Conservation (phyloP, 2,329 filamentous ascomycete genomes). For the Calycina herbarum region DNA sequence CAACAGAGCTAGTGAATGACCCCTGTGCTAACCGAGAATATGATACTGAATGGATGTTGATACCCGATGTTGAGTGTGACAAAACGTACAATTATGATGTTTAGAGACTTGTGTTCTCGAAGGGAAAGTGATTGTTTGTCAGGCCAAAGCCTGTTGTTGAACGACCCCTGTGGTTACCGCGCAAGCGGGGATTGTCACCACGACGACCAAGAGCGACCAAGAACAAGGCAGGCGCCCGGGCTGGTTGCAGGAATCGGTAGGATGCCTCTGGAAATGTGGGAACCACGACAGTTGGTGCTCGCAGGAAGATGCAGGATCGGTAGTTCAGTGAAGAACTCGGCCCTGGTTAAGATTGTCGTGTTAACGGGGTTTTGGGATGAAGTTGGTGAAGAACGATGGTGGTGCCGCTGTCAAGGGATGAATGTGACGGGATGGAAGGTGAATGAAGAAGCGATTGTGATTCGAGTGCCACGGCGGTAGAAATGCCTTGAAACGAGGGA, state of each 20-base stretch:
- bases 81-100: slow-evolving; percentile 33
- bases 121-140: slow-evolving; percentile 29
- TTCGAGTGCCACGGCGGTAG: background rate
- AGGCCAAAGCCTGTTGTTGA: slow-evolving; percentile 19
- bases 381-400: slow-evolving; percentile 5
- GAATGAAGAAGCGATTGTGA: slow-evolving; percentile 2
- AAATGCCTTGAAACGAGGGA: slow-evolving; percentile 7
- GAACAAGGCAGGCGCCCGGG: slow-evolving; percentile 4
- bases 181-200: slow-evolving; percentile 33
- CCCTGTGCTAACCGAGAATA: slow-evolving; percentile 7
- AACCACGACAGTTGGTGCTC: background rate
- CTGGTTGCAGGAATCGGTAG: slow-evolving; percentile 6
- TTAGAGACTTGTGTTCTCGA: slow-evolving; percentile 16
- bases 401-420: slow-evolving; percentile 4
- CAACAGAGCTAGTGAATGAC: slow-evolving; percentile 2
- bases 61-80: slow-evolving; percentile 11
- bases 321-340: slow-evolving; percentile 15
- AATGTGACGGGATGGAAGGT: background rate
- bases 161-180: slow-evolving; percentile 28
- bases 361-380: background rate
- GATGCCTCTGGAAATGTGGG: background rate
- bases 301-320: slow-evolving; percentile 4
- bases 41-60: slow-evolving; percentile 7
- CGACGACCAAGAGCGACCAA: slow-evolving; percentile 37
- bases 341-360: slow-evolving; percentile 8